These are phyloP conservation scores for Diophrys sp. DNA, from an alignment of 73 alveolate species.

Conservation along the genomic window DNA sequence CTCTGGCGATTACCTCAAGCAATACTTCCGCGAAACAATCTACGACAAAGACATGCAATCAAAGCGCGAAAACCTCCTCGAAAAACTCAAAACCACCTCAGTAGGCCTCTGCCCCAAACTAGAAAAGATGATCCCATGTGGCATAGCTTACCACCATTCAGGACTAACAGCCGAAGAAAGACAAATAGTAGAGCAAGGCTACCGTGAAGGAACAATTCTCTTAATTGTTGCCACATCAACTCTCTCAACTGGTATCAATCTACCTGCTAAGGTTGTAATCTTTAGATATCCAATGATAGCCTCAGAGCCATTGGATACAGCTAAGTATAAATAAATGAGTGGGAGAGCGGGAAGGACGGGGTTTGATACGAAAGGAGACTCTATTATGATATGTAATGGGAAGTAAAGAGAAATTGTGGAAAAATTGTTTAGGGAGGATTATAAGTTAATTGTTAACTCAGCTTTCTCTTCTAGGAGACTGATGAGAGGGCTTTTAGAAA, in stretches of 20 bases:
- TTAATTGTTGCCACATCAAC: conserved; percentile 61
- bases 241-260: conserved; percentile 74
- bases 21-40: background rate
- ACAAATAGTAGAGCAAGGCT: conserved; percentile 60
- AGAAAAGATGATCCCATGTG: conserved; percentile 56
- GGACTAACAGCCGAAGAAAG: conserved; percentile 78
- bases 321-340: conserved; percentile 73
- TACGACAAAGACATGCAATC: background rate
- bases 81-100: conserved; percentile 19
- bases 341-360: conserved; percentile 89
- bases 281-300: conserved; percentile 66
- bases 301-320: conserved; percentile 35
- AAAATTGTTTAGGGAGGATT: background rate
- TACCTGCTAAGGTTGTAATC: conserved; percentile 72
- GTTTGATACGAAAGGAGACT: conserved; percentile 55
- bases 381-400: conserved; percentile 45
- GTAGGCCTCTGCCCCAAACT: conserved; percentile 49
- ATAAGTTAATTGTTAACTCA: background rate
- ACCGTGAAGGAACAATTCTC: conserved; percentile 41
- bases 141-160: conserved; percentile 77
- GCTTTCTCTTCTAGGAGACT: conserved; percentile 7
- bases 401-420: background rate
- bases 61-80: background rate
- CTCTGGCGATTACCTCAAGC: background rate
- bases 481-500: conserved; percentile 48